Conservation (phyloP, 768 basidiomycete genomes). For the Russula compacta region DNA sequence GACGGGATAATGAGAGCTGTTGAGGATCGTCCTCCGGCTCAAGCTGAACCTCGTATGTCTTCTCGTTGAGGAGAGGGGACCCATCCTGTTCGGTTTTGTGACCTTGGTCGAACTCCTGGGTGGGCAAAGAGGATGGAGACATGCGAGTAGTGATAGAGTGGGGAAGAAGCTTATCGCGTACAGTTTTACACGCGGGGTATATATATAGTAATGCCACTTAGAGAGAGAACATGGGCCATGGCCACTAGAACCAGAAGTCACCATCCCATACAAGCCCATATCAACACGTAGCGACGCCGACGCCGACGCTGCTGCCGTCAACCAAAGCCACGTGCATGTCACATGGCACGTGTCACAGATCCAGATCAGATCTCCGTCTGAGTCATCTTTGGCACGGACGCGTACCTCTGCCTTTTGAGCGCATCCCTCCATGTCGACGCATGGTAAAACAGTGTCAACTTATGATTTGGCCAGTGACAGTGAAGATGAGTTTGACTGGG, state of each 20-base stretch:
- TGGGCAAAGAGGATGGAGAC: no score
- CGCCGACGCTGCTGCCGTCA: no score
- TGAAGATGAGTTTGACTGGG: conserved; percentile 20
- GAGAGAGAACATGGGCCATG: no score
- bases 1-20: background rate
- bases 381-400: background rate
- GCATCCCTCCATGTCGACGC: conserved; percentile 5
- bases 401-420: conserved; percentile 1
- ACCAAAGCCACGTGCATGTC: background rate
- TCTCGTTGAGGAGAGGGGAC: background rate
- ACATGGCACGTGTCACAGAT: background rate
- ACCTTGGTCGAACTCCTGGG: no score
- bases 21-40: background rate
- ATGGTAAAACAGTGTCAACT: background rate
- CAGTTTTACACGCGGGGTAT: no score
- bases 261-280: no score
- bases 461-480: conserved; percentile 1
- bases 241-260: no score
- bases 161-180: no score
- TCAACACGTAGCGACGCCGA: no score
- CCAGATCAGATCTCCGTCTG: background rate
- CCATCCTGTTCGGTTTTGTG: no score
- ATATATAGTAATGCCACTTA: no score
- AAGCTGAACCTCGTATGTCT: background rate
- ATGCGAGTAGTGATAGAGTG: no score